Conservation (phyloP, 2,329 filamentous ascomycete genomes). For the Exophiala lecanii-corni region DNA sequence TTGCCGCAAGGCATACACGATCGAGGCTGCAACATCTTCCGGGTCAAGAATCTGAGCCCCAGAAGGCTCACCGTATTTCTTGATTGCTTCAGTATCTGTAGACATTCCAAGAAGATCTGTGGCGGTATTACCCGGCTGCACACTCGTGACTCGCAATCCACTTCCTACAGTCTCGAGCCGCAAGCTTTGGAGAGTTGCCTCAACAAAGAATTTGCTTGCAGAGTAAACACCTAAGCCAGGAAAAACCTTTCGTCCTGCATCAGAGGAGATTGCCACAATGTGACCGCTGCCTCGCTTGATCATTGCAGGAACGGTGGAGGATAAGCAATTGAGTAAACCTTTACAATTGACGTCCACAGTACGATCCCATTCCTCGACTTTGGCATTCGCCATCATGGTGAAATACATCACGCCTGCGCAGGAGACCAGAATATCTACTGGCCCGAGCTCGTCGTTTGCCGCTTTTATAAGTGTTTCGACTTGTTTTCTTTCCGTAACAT, state of each 20-base stretch:
- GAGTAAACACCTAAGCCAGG: slow-evolving; percentile 78
- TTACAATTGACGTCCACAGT: slow-evolving; percentile 87
- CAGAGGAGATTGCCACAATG: slow-evolving; percentile 76
- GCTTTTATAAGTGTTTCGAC: slow-evolving; percentile 62
- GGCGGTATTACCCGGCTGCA: slow-evolving; percentile 73
- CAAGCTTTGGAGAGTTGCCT: slow-evolving; percentile 70
- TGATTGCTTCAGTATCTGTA: slow-evolving; percentile 69
- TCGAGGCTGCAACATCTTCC: slow-evolving; percentile 66
- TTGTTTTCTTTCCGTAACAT: slow-evolving; percentile 63
- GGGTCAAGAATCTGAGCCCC: slow-evolving; percentile 72
- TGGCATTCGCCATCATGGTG: slow-evolving; percentile 76
- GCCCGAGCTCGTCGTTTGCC: slow-evolving; percentile 59
- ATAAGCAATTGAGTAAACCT: slow-evolving; percentile 68
- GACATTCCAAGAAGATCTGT: slow-evolving; percentile 71
- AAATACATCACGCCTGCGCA: slow-evolving; percentile 86
- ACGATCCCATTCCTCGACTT: slow-evolving; percentile 71
- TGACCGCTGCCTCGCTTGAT: slow-evolving; percentile 64
- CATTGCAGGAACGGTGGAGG: slow-evolving; percentile 67
- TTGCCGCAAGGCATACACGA: slow-evolving; percentile 70
- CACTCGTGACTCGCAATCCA: slow-evolving; percentile 66
- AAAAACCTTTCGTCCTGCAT: slow-evolving; percentile 77
- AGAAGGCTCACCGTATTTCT: slow-evolving; percentile 71
- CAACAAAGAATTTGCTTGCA: slow-evolving; percentile 79
- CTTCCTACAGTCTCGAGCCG: slow-evolving; percentile 71
- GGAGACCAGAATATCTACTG: slow-evolving; percentile 72